These are phyloP conservation scores for Cavenderia fasciculata DNA, from an alignment of 78 protist genomes.

Conservation along the genomic window DNA sequence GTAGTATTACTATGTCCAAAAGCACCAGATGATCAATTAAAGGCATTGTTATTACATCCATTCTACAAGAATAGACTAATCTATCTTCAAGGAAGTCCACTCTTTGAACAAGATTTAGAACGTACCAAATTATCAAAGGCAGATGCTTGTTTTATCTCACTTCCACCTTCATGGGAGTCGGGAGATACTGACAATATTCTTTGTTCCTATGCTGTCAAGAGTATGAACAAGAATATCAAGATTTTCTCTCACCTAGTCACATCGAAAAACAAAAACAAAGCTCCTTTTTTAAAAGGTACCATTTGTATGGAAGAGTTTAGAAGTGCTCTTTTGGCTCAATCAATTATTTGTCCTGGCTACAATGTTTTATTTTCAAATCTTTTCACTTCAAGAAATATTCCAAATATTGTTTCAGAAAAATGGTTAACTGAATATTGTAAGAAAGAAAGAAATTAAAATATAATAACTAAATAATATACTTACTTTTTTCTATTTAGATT, in stretches of 20 bases:
- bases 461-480: not conserved
- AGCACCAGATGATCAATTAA: constrained; percentile 67
- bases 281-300: constrained; percentile 65
- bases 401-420: constrained; percentile 36
- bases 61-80: constrained; percentile 64
- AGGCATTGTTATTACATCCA: constrained; percentile 53
- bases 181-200: constrained; percentile 62
- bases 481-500: constrained; percentile 1
- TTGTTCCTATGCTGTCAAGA: constrained; percentile 68
- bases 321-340: constrained; percentile 62
- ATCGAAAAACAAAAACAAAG: constrained; percentile 58
- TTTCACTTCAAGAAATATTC: constrained; percentile 63
- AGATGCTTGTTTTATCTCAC: constrained; percentile 39
- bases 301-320: constrained; percentile 64
- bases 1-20: constrained; percentile 49
- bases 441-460: not conserved
- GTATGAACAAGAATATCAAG: constrained; percentile 48
- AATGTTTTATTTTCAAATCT: constrained; percentile 62
- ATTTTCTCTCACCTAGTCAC: constrained; percentile 50
- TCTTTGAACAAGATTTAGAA: constrained; percentile 70
- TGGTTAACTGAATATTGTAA: constrained; percentile 66
- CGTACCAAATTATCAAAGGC: constrained; percentile 51
- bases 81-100: constrained; percentile 59
- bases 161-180: constrained; percentile 34
- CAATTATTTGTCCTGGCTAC: constrained; percentile 66